Conservation (phyloP, 2,329 filamentous ascomycete genomes). For the Pseudogymnoascus sp. region DNA sequence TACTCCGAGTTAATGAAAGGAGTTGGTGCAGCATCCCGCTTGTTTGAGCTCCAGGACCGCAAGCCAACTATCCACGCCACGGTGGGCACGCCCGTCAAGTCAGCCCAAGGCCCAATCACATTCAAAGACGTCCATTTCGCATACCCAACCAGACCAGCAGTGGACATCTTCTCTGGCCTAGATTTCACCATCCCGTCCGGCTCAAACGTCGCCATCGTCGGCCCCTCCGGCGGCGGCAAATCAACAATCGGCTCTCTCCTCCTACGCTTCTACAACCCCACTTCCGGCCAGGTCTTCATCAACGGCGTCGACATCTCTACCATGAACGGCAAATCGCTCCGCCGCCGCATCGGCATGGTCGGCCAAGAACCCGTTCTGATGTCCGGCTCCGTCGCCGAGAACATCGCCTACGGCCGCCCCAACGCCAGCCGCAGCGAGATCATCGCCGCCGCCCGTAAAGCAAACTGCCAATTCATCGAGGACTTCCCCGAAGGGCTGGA, state of each 20-base stretch:
- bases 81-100: constrained; percentile 66
- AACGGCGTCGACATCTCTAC: constrained; percentile 72
- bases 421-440: constrained; percentile 72
- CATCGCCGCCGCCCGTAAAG: constrained; percentile 75
- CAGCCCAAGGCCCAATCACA: constrained; percentile 78
- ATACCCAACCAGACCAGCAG: constrained; percentile 88
- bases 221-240: constrained; percentile 91
- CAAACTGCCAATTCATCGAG: constrained; percentile 93
- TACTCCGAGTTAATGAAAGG: constrained; percentile 99
- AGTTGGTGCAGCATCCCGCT: constrained; percentile 86
- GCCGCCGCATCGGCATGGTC: constrained; percentile 88
- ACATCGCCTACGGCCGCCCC: constrained; percentile 86
- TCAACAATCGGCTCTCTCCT: constrained; percentile 90
- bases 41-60: constrained; percentile 93
- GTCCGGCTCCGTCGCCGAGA: constrained; percentile 75
- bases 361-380: constrained; percentile 92
- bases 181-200: constrained; percentile 88
- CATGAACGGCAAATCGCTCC: constrained; percentile 89
- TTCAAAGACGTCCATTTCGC: constrained; percentile 82
- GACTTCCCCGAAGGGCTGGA: constrained; percentile 95
- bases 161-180: constrained; percentile 81
- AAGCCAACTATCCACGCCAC: constrained; percentile 81
- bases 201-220: constrained; percentile 92
- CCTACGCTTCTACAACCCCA: constrained; percentile 84
- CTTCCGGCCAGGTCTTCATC: constrained; percentile 67